Conservation (phyloP, 1,284 basidiomycete genomes). For the Fomitopsis betulina region DNA sequence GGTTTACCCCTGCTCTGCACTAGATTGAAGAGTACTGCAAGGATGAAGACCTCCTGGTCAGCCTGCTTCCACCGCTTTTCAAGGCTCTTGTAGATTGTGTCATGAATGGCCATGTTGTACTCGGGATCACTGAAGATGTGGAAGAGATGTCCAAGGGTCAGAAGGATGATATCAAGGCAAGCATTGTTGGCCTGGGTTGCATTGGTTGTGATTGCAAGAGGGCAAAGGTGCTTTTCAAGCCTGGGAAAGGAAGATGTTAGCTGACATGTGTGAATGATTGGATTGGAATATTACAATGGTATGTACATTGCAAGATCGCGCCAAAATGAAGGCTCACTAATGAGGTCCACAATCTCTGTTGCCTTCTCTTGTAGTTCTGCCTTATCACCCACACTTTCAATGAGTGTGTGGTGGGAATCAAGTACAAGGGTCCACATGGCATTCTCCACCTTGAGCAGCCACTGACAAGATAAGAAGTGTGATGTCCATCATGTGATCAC, state of each 20-base stretch:
- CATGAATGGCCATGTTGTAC: neutral
- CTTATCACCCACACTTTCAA: too few species aligned
- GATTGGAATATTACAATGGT: too few species aligned
- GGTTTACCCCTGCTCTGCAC: neutral
- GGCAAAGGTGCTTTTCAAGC: constrained; percentile 30
- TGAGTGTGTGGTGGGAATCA: too few species aligned
- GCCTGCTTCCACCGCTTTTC: constrained; percentile 35
- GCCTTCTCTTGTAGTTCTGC: too few species aligned
- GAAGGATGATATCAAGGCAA: constrained; percentile 33
- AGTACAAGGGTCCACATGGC: neutral
- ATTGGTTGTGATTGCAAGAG: constrained; percentile 37
- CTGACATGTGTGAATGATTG: neutral
- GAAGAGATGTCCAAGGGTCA: constrained; percentile 32
- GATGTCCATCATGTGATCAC: neutral
- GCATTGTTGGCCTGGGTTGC: constrained; percentile 30
- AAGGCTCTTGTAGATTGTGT: constrained; percentile 30
- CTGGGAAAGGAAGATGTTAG: constrained; percentile 12
- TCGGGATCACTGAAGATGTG: constrained; percentile 4
- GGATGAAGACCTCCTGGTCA: constrained; percentile 40
- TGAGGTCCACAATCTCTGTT: too few species aligned
- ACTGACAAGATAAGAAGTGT: too few species aligned
- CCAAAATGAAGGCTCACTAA: too few species aligned
- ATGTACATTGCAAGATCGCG: too few species aligned
- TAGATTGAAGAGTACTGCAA: constrained; percentile 36
- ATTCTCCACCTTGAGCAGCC: too few species aligned